A percentile compares a stretch with the other conserved stretches of the same genome.
These are phyloP conservation scores for Dioscorea cayenensis DNA, from an alignment of 116 monocot species.

Conservation along the genomic window DNA sequence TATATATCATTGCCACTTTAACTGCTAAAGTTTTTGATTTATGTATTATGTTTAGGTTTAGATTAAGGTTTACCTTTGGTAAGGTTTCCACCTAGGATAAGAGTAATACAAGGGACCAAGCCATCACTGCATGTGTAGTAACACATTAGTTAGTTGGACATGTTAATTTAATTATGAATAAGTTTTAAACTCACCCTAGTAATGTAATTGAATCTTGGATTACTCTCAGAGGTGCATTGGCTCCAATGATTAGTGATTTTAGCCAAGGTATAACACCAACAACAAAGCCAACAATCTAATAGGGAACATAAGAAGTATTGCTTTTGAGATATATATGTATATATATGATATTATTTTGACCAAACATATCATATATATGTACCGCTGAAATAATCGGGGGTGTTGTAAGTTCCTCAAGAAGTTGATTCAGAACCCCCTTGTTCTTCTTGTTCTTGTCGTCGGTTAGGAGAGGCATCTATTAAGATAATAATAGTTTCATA, in stretches of 20 bases:
- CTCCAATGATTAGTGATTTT: slow-evolving; percentile 52
- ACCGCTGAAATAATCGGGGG: slow-evolving; percentile 74
- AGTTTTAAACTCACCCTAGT: slow-evolving; percentile 31
- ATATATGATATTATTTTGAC: no score
- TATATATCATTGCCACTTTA: neutral
- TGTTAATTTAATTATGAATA: no score
- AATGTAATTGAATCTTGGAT: slow-evolving; percentile 44
- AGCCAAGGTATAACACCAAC: slow-evolving; percentile 46
- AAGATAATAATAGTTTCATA: neutral
- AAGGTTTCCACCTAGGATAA: slow-evolving; percentile 87
- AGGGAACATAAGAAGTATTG: neutral
- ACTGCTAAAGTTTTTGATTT: neutral
- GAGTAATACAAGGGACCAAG: slow-evolving; percentile 60
- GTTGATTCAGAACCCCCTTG: slow-evolving; percentile 23
- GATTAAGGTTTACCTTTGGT: slow-evolving; percentile 32
- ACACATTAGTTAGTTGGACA: neutral
- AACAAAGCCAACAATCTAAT: slow-evolving; percentile 38
- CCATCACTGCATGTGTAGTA: slow-evolving; percentile 36
- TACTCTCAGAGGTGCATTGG: slow-evolving; percentile 40
- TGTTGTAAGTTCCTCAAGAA: slow-evolving; percentile 52
- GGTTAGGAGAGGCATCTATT: neutral
- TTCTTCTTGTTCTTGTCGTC: slow-evolving; percentile 10
- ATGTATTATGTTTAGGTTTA: neutral
- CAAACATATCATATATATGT: slow-evolving; percentile 2
- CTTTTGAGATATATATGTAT: neutral